These are phyloP conservation scores for Zygoascus sp. DNA, from an alignment of 1,139 yeast genomes.

Conservation along the genomic window DNA sequence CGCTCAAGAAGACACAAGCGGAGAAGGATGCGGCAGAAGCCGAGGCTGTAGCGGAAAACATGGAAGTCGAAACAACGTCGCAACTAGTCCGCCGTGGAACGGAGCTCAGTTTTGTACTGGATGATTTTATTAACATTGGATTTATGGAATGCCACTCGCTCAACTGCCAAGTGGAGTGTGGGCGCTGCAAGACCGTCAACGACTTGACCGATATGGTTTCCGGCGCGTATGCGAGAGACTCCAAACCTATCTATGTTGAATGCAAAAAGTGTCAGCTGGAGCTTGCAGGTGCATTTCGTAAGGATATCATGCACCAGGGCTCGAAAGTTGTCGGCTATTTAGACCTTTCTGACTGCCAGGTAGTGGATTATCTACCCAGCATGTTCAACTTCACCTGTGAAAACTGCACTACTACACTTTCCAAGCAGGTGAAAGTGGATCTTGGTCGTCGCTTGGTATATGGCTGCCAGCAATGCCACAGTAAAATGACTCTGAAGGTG, in stretches of 20 bases:
- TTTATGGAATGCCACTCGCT: slow-evolving; percentile 36
- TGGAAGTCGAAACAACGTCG: slow-evolving; percentile 1
- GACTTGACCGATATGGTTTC: slow-evolving; percentile 34
- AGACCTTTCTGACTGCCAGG: slow-evolving; percentile 37
- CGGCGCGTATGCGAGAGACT: slow-evolving; percentile 36
- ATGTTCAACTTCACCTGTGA: slow-evolving; percentile 38
- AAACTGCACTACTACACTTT: slow-evolving; percentile 31
- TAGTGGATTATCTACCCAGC: slow-evolving; percentile 36
- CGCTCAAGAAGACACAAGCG: background rate
- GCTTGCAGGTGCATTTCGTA: slow-evolving; percentile 36
- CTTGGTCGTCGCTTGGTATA: slow-evolving; percentile 32
- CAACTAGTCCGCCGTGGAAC: slow-evolving; percentile 9
- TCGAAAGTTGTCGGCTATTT: slow-evolving; percentile 34
- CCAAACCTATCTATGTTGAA: slow-evolving; percentile 32
- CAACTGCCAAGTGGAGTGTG: slow-evolving; percentile 36
- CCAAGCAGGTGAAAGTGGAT: slow-evolving; percentile 33
- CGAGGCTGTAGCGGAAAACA: slow-evolving; percentile 9
- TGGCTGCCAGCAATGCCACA: slow-evolving; percentile 38
- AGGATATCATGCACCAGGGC: slow-evolving; percentile 34
- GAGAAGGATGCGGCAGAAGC: slow-evolving; percentile 8
- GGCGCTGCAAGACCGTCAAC: slow-evolving; percentile 36
- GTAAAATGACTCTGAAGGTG: slow-evolving; percentile 33
- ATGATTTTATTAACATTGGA: slow-evolving; percentile 31
- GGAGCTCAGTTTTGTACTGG: slow-evolving; percentile 15
- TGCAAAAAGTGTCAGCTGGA: slow-evolving; percentile 37